These are phyloP conservation scores for Boletus vinaceobasis DNA, from an alignment of 768 basidiomycete species.

Conservation along the genomic window DNA sequence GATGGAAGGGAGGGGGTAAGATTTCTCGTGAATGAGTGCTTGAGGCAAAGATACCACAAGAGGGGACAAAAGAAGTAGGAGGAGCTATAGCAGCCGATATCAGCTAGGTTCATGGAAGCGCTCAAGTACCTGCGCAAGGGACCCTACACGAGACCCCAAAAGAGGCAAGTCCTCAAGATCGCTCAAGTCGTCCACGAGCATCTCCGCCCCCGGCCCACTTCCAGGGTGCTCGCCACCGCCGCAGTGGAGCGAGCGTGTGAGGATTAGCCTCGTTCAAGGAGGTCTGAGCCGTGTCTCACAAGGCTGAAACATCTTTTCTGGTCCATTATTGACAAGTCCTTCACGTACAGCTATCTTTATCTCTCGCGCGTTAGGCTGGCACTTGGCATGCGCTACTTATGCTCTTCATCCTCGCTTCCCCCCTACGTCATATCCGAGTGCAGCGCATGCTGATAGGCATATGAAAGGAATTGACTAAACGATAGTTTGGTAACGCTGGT, in stretches of 20 bases:
- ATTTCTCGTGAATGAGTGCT: background rate
- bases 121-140: background rate
- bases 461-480: background rate
- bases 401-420: conserved; percentile 2
- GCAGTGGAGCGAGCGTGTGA: conserved; percentile 19
- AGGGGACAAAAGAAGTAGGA: background rate
- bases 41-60: background rate
- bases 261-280: background rate
- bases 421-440: conserved; percentile 8
- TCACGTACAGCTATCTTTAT: conserved; percentile 3
- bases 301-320: background rate
- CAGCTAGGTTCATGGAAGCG: background rate
- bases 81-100: background rate
- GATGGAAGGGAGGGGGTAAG: background rate
- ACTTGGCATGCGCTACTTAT: conserved; percentile 5
- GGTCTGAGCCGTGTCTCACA: background rate
- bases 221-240: conserved; percentile 7
- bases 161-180: conserved; percentile 17
- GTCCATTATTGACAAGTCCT: background rate
- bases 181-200: conserved; percentile 8
- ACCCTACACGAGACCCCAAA: background rate
- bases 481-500: too few species aligned
- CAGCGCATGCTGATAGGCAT: background rate
- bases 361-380: background rate
- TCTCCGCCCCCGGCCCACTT: conserved; percentile 10